Percentiles rank a stretch among this genome's conserved stretches.
Evolutionary conservation across 2,329 filamentous ascomycete genomes (phyloP).

Genomic region (Fusarium concolor): DNA sequence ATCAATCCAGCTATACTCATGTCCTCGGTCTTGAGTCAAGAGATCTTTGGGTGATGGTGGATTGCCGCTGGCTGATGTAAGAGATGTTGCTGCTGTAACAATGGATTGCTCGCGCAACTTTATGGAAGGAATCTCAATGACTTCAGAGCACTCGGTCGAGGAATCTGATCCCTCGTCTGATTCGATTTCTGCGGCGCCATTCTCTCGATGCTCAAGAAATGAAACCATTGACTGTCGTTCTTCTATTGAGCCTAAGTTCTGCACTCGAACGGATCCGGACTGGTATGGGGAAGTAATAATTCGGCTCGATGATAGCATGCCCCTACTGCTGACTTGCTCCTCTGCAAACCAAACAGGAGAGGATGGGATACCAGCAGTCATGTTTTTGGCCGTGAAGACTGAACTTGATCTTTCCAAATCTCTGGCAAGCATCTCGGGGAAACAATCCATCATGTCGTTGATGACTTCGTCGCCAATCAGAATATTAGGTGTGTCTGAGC

Average conservation of each 20-base stretch:
- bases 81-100: constrained; percentile 52
- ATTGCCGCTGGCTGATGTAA: constrained; percentile 48
- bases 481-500: constrained; percentile 39
- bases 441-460: constrained; percentile 55
- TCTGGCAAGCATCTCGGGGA: constrained; percentile 67
- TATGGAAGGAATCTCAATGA: constrained; percentile 50
- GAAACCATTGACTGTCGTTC: constrained; percentile 53
- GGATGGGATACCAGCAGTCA: constrained; percentile 64
- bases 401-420: constrained; percentile 63
- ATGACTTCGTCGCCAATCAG: constrained; percentile 44
- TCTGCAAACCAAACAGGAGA: constrained; percentile 51
- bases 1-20: constrained; percentile 54
- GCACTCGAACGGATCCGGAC: constrained; percentile 47
- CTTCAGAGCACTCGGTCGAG: constrained; percentile 49
- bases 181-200: constrained; percentile 37
- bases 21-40: constrained; percentile 31
- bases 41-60: constrained; percentile 45
- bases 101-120: constrained; percentile 52
- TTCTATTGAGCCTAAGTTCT: constrained; percentile 52
- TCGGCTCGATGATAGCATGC: constrained; percentile 23
- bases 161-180: constrained; percentile 52
- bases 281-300: constrained; percentile 45
- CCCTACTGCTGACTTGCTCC: constrained; percentile 27
- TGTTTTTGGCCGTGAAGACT: constrained; percentile 62
- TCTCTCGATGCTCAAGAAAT: constrained; percentile 46